Evolutionary conservation across 495 filamentous ascomycete genomes (phyloP).

Genomic region (Hypoxylon subgilvum): DNA sequence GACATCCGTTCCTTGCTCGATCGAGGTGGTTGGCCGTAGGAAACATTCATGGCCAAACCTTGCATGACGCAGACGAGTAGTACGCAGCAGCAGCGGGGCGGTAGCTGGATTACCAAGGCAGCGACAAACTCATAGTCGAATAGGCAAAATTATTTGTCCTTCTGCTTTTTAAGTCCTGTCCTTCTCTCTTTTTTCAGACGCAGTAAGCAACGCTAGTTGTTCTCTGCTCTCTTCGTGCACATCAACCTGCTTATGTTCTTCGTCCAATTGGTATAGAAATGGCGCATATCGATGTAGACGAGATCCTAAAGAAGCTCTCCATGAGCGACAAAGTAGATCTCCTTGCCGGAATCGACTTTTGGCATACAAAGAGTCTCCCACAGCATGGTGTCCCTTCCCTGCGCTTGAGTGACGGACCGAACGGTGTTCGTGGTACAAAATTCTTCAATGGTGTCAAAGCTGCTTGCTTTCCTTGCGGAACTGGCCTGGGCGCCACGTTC

Average conservation of each 20-base stretch:
- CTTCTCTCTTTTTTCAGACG: background rate
- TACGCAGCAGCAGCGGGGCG: constrained; percentile 20
- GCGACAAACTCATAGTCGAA: constrained; percentile 10
- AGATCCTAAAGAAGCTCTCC: constrained; percentile 65
- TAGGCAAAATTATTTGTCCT: background rate
- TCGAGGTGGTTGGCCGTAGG: constrained; percentile 1
- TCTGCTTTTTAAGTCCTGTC: no score
- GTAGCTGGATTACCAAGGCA: constrained; percentile 18
- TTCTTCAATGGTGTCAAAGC: constrained; percentile 74
- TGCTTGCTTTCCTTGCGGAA: constrained; percentile 72
- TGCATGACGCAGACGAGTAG: constrained; percentile 8
- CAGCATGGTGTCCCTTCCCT: constrained; percentile 65
- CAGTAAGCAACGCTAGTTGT: no score
- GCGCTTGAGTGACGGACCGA: constrained; percentile 75
- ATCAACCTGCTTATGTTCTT: no score
- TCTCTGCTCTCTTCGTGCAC: no score
- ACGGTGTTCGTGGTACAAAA: constrained; percentile 74
- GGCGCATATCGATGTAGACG: constrained; percentile 66
- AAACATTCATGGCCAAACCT: constrained; percentile 9
- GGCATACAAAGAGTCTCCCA: constrained; percentile 66
- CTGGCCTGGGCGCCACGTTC: constrained; percentile 75
- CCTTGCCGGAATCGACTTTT: constrained; percentile 67
- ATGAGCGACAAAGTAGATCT: constrained; percentile 67
- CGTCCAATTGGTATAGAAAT: no score
- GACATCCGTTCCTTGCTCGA: constrained; percentile 1